Evolutionary conservation across 768 basidiomycete genomes (phyloP), one percentile per base, ranked within the genome.

Genomic region (Lactarius vividus): DNA sequence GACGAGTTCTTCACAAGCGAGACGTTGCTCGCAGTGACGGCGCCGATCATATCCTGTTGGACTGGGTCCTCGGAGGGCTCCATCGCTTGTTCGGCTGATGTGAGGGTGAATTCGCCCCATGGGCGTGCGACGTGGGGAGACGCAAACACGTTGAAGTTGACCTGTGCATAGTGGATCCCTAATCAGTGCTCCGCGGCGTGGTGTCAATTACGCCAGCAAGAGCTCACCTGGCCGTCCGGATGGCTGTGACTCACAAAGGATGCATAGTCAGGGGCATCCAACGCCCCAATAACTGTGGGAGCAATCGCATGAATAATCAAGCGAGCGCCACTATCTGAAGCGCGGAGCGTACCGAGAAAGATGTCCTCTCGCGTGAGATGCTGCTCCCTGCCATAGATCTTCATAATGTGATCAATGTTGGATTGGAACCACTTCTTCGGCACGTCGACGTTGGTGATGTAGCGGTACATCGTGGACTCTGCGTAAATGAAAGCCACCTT

Each of bases 71-170:
- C 69, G 26, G 79, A 80, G 4, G 75, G 75, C 11, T 78, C 72
- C 10, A 79, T 71, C 16, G 68, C 28, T 35, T 83, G 52, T 35
- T 59, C 69, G 18, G 67, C 79, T 0, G 79, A 81, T 4, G 73
- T 88, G 83, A 57, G 84, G 3, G 85, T 84, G 73, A 91, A 92
- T 18, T 81, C 81, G 8, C 92, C 92, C 92, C 92, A 94, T 1
- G 85, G 83, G 53, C 85, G 81, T 4, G 86, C 85, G 35, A 72
- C 71, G 63, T 76, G 80, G 3, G 82, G 77, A 15, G 75, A 67
- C 3, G 83, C 76, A 72, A 84, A 87, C 15, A 91, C 86, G 64
- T 89, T 88, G 77, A 93, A 92, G 72, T 88, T 84, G 6, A 80
- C 84, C 81, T 88, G 71, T 46, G 3, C 20, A 9, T n/a, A 10